Percentiles rank a stretch among this genome's conserved stretches.
phyloP scores from a whole-genome alignment of 2,329 filamentous ascomycete species.

The Penicillium sp. region DNA sequence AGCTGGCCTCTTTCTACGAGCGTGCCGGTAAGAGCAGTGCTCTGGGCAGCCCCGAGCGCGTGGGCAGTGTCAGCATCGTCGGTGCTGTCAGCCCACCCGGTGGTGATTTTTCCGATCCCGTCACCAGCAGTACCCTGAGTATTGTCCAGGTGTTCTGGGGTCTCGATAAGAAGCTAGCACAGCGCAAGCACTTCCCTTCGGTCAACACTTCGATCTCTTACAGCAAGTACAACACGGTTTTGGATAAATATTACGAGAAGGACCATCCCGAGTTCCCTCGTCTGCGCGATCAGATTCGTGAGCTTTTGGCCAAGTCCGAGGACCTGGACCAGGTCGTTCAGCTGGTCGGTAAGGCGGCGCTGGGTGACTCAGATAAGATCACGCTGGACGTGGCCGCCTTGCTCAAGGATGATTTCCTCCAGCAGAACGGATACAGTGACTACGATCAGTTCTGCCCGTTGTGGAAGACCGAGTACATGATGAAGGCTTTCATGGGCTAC shows the following conservation, averaged over 20 bases:
- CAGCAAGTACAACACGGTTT: constrained; percentile 86
- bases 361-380: constrained; percentile 97
- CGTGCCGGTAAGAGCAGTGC: constrained; percentile 83
- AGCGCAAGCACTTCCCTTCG: constrained; percentile 98
- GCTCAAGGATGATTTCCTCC: constrained; percentile 97
- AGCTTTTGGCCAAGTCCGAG: constrained; percentile 89
- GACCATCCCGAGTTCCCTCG: constrained; percentile 90
- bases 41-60: constrained; percentile 81
- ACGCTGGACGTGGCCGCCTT: constrained; percentile 86
- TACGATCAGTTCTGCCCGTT: constrained; percentile 99
- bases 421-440: constrained; percentile 98
- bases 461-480: constrained; percentile 99
- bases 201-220: constrained; percentile 95
- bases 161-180: constrained; percentile 98
- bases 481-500: constrained; percentile 98
- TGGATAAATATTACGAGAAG: constrained; percentile 94
- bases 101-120: constrained; percentile 98
- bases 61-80: constrained; percentile 94
- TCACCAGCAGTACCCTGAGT: constrained; percentile 86
- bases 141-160: constrained; percentile 99
- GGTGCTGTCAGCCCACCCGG: constrained; percentile 95
- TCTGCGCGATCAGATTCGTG: constrained; percentile 86
- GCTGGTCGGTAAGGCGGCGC: constrained; percentile 92
- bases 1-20: constrained; percentile 98
- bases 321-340: constrained; percentile 98